phyloP scores from a whole-genome alignment of 768 basidiomycete genomes.

The Lactarius tabidus region DNA sequence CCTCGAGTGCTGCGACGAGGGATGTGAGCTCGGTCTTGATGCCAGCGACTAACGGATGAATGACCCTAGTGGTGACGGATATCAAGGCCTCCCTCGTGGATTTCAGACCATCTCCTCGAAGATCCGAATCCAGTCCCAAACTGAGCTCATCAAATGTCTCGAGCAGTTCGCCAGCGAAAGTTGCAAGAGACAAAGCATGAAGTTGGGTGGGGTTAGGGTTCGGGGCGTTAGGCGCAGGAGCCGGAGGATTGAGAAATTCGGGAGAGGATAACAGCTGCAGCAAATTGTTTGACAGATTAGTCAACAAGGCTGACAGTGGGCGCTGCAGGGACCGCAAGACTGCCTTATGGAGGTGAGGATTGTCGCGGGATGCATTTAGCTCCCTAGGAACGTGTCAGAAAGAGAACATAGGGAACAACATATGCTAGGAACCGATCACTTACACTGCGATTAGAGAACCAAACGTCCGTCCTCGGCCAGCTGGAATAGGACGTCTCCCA shows the following conservation, averaged over 20 bases:
- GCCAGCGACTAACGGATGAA: constrained; percentile 57
- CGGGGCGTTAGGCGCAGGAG: constrained; percentile 47
- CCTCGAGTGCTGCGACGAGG: constrained; percentile 60
- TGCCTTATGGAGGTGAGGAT: constrained; percentile 61
- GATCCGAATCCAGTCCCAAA: constrained; percentile 57
- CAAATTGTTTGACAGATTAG: constrained; percentile 63
- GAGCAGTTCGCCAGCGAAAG: constrained; percentile 70
- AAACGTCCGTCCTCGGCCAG: constrained; percentile 63
- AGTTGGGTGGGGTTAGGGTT: constrained; percentile 62
- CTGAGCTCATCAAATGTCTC: constrained; percentile 63
- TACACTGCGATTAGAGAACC: constrained; percentile 70
- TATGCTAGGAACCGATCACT: constrained; percentile 32
- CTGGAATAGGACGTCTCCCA: constrained; percentile 70
- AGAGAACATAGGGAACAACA: background rate
- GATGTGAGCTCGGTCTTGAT: constrained; percentile 60
- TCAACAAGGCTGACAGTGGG: constrained; percentile 70
- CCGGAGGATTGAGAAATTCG: constrained; percentile 50
- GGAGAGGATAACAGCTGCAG: constrained; percentile 63
- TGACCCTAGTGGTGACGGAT: constrained; percentile 61
- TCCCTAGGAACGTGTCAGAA: constrained; percentile 46
- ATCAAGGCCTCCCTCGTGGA: constrained; percentile 64
- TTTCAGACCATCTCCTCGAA: constrained; percentile 65
- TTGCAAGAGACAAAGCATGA: constrained; percentile 64
- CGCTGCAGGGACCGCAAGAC: constrained; percentile 70
- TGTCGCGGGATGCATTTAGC: constrained; percentile 58